These are phyloP conservation scores for Echites panduratus DNA, from an alignment of 257 asterid genomes.

Conservation along the genomic window DNA sequence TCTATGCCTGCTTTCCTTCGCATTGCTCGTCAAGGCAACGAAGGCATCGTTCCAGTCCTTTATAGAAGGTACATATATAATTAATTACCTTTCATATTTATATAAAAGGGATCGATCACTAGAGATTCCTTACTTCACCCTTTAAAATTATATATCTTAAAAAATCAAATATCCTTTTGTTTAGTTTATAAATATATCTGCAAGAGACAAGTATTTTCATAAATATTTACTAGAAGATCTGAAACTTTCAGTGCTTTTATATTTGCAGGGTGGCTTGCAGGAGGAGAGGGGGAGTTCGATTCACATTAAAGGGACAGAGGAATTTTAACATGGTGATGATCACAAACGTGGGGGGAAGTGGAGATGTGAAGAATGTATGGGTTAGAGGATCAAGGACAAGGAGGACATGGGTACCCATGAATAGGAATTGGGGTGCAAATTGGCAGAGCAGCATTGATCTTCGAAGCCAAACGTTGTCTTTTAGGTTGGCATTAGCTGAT, in stretches of 20 bases:
- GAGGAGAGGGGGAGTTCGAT: constrained; percentile 66
- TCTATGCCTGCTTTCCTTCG: constrained; percentile 66
- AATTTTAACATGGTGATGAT: constrained; percentile 64
- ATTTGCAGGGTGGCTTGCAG: constrained; percentile 48
- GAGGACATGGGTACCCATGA: constrained; percentile 45
- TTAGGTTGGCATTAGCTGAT: constrained; percentile 35
- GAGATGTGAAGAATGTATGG: constrained; percentile 47
- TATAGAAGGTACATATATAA: constrained; percentile 37
- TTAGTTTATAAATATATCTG: too few species aligned
- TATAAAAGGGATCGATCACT: too few species aligned
- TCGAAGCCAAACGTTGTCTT: constrained; percentile 50
- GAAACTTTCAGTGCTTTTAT: too few species aligned
- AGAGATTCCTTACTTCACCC: too few species aligned
- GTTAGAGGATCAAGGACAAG: constrained; percentile 45
- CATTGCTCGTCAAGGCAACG: constrained; percentile 52
- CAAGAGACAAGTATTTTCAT: too few species aligned
- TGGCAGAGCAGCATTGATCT: constrained; percentile 52
- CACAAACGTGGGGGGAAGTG: constrained; percentile 64
- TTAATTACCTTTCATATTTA: too few species aligned
- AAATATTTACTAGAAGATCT: too few species aligned
- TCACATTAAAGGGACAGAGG: constrained; percentile 55
- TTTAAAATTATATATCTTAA: too few species aligned
- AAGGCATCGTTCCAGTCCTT: constrained; percentile 57
- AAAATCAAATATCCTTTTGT: too few species aligned
- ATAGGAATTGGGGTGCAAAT: constrained; percentile 69